Conservation (phyloP, 306 rosid species). For the Boehmeria nivea region DNA sequence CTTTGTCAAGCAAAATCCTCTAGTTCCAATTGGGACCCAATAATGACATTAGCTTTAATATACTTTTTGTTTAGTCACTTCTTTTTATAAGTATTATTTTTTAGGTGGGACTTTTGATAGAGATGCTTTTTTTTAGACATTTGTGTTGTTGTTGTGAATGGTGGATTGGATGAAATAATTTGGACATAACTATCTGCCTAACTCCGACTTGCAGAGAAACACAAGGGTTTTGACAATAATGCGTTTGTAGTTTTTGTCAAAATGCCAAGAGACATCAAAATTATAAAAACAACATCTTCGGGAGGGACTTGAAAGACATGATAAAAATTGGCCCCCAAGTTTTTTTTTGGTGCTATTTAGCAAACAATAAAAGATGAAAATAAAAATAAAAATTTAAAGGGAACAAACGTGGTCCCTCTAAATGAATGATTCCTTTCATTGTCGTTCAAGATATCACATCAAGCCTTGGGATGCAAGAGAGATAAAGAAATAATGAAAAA, state of each 20-base stretch:
- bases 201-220: constrained; percentile 1
- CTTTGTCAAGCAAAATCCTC: constrained; percentile 1
- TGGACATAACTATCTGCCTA: constrained; percentile 7
- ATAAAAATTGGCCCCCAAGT: neutral
- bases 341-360: neutral
- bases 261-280: constrained; percentile 1
- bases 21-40: constrained; percentile 6
- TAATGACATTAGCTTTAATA: constrained; percentile 5
- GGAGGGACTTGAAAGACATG: neutral
- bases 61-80: neutral
- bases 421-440: constrained; percentile 8
- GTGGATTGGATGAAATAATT: constrained; percentile 8
- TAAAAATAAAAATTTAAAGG: neutral
- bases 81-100: neutral
- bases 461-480: constrained; percentile 20
- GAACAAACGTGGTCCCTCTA: constrained; percentile 4
- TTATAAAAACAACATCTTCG: neutral
- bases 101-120: constrained; percentile 14
- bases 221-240: neutral
- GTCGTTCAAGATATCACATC: constrained; percentile 13
- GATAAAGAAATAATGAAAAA: no score
- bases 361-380: no score
- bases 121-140: neutral
- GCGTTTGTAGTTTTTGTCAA: constrained; percentile 4
- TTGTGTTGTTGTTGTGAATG: neutral